Conservation (phyloP, 208 protist genomes). For the Acanthamoeba castellanii region DNA sequence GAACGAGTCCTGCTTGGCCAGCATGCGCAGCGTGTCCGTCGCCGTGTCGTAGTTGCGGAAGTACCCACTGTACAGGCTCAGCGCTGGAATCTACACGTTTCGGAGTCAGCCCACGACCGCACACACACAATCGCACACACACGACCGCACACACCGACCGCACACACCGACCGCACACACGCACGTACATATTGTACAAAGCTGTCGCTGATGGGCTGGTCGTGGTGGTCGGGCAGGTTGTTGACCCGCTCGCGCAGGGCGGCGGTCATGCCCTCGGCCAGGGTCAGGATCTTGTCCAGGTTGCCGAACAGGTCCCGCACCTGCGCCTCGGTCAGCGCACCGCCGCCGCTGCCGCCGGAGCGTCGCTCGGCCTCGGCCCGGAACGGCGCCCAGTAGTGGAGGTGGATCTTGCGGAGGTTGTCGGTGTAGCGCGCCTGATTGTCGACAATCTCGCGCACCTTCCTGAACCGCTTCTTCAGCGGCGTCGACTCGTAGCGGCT, state of each 20-base stretch:
- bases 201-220: neutral
- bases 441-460: conserved; percentile 29
- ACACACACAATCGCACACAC: neutral
- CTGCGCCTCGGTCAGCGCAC: neutral
- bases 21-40: conserved; percentile 6
- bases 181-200: conserved; percentile 16
- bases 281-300: conserved; percentile 35
- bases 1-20: conserved; percentile 16
- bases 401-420: conserved; percentile 15
- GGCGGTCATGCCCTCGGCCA: conserved; percentile 23
- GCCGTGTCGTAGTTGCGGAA: conserved; percentile 19
- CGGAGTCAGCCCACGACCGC: neutral
- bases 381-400: neutral
- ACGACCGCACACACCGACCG: neutral
- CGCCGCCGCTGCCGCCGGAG: neutral
- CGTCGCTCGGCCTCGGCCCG: neutral
- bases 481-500: neutral
- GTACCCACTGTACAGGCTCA: conserved; percentile 14
- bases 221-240: neutral
- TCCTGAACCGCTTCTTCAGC: conserved; percentile 28
- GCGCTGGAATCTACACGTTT: neutral
- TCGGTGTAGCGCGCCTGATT: conserved; percentile 12
- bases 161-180: neutral
- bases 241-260: conserved; percentile 30
- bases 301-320: conserved; percentile 29